Evolutionary conservation across 805 yeast genomes (phyloP).

Genomic region (Pichia manshurica): DNA sequence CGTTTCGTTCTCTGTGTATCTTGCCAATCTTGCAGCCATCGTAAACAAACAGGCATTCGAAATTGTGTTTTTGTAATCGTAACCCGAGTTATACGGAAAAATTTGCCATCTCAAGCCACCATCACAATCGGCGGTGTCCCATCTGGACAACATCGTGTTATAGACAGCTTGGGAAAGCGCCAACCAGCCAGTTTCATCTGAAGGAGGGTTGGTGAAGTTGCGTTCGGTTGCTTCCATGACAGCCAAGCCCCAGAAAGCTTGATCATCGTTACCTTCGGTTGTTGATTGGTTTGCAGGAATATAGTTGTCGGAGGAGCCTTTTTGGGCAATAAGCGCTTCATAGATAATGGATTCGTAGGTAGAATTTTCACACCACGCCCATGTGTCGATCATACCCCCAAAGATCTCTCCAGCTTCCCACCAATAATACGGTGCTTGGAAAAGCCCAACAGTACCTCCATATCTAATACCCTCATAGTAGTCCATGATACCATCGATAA

Average conservation of each 20-base stretch:
- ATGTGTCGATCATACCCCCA: conserved; percentile 66
- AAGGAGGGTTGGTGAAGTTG: conserved; percentile 71
- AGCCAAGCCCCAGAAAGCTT: conserved; percentile 88
- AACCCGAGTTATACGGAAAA: conserved; percentile 82
- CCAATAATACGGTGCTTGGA: conserved; percentile 76
- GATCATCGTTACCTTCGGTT: conserved; percentile 91
- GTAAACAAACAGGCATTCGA: conserved; percentile 81
- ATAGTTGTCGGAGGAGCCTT: conserved; percentile 58
- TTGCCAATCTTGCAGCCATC: conserved; percentile 75
- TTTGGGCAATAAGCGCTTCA: conserved; percentile 60
- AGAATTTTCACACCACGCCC: conserved; percentile 62
- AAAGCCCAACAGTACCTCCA: conserved; percentile 72
- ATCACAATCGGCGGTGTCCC: conserved; percentile 59
- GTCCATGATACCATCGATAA: conserved; percentile 71
- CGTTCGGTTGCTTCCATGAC: conserved; percentile 81
- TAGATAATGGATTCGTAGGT: conserved; percentile 53
- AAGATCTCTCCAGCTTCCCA: conserved; percentile 87
- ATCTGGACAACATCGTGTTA: conserved; percentile 74
- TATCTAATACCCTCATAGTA: conserved; percentile 63
- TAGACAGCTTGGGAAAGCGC: conserved; percentile 77
- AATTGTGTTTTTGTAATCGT: conserved; percentile 80
- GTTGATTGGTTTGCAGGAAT: conserved; percentile 76
- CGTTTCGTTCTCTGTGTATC: conserved; percentile 67
- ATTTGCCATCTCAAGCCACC: conserved; percentile 95
- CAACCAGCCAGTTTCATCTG: conserved; percentile 46